Percentiles rank a stretch among this genome's conserved stretches.
These are phyloP conservation scores for Geotrichum australiense DNA, from an alignment of 1,139 yeast species.

Conservation along the genomic window DNA sequence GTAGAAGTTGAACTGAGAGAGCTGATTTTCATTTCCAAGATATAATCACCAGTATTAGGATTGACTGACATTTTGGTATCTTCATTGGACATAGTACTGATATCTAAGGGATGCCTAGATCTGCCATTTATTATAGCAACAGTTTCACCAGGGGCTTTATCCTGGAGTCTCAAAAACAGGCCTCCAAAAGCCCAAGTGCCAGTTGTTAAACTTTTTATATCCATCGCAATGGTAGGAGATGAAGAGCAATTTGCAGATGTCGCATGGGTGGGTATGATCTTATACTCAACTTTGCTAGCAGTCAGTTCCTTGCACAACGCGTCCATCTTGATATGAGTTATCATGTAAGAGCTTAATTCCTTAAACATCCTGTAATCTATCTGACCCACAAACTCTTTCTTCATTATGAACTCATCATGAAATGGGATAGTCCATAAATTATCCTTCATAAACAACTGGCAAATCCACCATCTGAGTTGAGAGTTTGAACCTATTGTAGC, in stretches of 20 bases:
- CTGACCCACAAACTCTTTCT: slow-evolving; percentile 19
- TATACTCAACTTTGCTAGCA: slow-evolving; percentile 23
- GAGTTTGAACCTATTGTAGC: slow-evolving; percentile 27
- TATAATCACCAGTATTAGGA: slow-evolving; percentile 24
- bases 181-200: slow-evolving; percentile 28
- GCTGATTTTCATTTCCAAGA: slow-evolving; percentile 18
- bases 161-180: slow-evolving; percentile 18
- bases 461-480: slow-evolving; percentile 30
- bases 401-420: slow-evolving; percentile 25
- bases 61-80: slow-evolving; percentile 24
- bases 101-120: slow-evolving; percentile 21
- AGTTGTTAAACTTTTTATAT: slow-evolving; percentile 21
- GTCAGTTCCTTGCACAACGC: slow-evolving; percentile 26
- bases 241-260: slow-evolving; percentile 14
- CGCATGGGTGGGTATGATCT: slow-evolving; percentile 20
- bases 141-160: slow-evolving; percentile 12
- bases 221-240: slow-evolving; percentile 24
- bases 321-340: slow-evolving; percentile 27
- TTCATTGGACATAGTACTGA: slow-evolving; percentile 21
- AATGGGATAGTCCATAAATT: slow-evolving; percentile 27
- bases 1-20: slow-evolving; percentile 14
- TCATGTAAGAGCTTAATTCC: slow-evolving; percentile 24
- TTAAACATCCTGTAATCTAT: slow-evolving; percentile 25
- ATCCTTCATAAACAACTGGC: slow-evolving; percentile 29
- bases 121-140: slow-evolving; percentile 26